Conservation (phyloP, 805 yeast species). For the Cyberlindnera suaveolens region DNA sequence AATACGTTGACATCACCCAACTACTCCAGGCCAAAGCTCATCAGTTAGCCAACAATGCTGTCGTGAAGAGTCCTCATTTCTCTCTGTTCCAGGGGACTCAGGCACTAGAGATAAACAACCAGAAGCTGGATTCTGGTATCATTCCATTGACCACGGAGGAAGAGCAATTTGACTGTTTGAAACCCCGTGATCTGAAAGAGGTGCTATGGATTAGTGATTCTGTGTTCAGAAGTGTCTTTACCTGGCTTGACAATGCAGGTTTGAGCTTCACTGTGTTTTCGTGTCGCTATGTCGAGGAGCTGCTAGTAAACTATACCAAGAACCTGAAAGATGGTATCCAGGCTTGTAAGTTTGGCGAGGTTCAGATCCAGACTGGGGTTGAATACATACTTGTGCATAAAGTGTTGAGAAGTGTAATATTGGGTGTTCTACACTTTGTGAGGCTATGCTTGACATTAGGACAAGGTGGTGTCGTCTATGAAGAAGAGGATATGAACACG, state of each 20-base stretch:
- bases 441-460: slow-evolving; percentile 42
- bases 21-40: slow-evolving; percentile 37
- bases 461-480: slow-evolving; percentile 52
- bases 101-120: slow-evolving; percentile 73
- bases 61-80: slow-evolving; percentile 55
- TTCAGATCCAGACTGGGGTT: not conserved
- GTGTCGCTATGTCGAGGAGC: slow-evolving; percentile 61
- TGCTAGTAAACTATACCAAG: slow-evolving; percentile 37
- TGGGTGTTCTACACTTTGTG: slow-evolving; percentile 51
- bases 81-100: slow-evolving; percentile 78
- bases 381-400: slow-evolving; percentile 34
- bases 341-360: slow-evolving; percentile 5
- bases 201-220: slow-evolving; percentile 48
- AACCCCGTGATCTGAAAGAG: slow-evolving; percentile 31
- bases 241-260: slow-evolving; percentile 75
- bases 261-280: slow-evolving; percentile 74
- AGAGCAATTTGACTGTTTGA: slow-evolving; percentile 37
- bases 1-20: slow-evolving; percentile 45
- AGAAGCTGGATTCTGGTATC: slow-evolving; percentile 71
- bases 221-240: slow-evolving; percentile 46
- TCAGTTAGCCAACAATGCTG: slow-evolving; percentile 41
- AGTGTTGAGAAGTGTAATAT: slow-evolving; percentile 43
- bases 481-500: slow-evolving; percentile 71
- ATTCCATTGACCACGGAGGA: slow-evolving; percentile 43
- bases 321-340: slow-evolving; percentile 12